phyloP scores from a whole-genome alignment of 2,329 filamentous ascomycete species.

The Phyllosticta citrichinensis region DNA sequence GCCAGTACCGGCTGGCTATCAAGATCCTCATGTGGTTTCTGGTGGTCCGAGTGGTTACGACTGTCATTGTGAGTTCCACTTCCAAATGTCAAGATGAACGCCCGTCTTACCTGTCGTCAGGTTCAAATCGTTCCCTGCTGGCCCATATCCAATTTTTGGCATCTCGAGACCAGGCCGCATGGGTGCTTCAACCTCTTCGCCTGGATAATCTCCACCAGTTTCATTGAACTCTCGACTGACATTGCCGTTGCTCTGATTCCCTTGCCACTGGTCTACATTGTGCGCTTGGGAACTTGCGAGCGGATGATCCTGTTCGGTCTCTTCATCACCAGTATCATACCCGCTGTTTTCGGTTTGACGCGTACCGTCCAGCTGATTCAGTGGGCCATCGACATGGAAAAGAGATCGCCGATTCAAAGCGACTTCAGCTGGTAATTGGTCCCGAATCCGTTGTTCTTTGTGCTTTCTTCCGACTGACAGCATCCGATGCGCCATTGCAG shows the following conservation, averaged over 20 bases:
- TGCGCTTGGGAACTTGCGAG: background rate
- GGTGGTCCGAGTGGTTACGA: background rate
- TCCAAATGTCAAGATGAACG: background rate
- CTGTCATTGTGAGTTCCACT: background rate
- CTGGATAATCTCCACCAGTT: background rate
- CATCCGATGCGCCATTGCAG: background rate
- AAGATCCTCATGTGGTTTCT: background rate
- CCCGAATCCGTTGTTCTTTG: background rate
- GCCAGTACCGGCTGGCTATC: background rate
- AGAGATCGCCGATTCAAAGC: background rate
- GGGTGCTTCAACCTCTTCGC: slow-evolving; percentile 4
- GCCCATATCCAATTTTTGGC: slow-evolving; percentile 1
- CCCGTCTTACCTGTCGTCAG: background rate
- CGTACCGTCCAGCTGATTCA: background rate
- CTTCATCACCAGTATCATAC: background rate
- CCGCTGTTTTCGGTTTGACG: background rate
- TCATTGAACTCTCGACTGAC: background rate
- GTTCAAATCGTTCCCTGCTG: background rate
- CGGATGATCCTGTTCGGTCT: background rate
- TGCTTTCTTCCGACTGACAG: background rate
- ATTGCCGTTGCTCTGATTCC: background rate
- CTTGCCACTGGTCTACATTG: background rate
- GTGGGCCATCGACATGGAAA: background rate
- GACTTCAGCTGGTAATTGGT: background rate
- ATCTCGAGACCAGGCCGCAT: background rate